Evolutionary conservation across 1,284 basidiomycete species (phyloP).

Genomic region (Apiotrichum montevideense): DNA sequence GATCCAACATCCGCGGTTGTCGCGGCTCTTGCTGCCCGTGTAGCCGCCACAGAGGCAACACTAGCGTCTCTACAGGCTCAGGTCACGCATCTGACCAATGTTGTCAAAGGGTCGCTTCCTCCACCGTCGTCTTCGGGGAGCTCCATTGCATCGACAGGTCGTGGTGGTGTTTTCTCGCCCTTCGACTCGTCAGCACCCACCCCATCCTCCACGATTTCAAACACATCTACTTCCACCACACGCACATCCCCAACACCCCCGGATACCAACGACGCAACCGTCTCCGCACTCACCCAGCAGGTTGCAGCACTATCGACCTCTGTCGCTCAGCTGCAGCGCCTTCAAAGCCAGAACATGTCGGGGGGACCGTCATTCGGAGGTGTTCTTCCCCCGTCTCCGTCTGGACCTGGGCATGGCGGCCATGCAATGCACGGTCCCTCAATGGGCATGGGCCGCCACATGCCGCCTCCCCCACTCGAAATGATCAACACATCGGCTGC

Average conservation of each 20-base stretch:
- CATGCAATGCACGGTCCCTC: slow-evolving; percentile 4
- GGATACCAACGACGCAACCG: not conserved
- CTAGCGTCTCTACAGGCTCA: slow-evolving; percentile 32
- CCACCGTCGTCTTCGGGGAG: not conserved
- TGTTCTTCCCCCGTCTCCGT: slow-evolving; percentile 1
- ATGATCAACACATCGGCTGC: slow-evolving; percentile 2
- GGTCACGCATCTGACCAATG: slow-evolving; percentile 26
- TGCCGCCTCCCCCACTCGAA: slow-evolving; percentile 11
- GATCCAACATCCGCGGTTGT: slow-evolving; percentile 10
- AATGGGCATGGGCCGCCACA: slow-evolving; percentile 2
- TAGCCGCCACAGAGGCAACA: slow-evolving; percentile 32
- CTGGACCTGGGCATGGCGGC: slow-evolving; percentile 4
- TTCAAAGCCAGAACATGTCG: slow-evolving; percentile 17
- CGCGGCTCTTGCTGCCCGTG: slow-evolving; percentile 28
- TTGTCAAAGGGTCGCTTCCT: slow-evolving; percentile 19
- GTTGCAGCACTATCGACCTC: slow-evolving; percentile 73
- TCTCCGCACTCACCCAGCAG: slow-evolving; percentile 68
- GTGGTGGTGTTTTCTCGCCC: slow-evolving; percentile 12
- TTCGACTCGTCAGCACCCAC: slow-evolving; percentile 14
- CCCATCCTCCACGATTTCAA: not conserved
- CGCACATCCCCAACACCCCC: slow-evolving; percentile 5
- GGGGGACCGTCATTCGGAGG: not conserved
- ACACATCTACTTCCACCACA: not conserved
- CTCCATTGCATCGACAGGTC: not conserved
- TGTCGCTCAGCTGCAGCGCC: slow-evolving; percentile 64